Base-by-base conservation (phyloP, 306 rosid species). In the Inga laurina region DNA sequence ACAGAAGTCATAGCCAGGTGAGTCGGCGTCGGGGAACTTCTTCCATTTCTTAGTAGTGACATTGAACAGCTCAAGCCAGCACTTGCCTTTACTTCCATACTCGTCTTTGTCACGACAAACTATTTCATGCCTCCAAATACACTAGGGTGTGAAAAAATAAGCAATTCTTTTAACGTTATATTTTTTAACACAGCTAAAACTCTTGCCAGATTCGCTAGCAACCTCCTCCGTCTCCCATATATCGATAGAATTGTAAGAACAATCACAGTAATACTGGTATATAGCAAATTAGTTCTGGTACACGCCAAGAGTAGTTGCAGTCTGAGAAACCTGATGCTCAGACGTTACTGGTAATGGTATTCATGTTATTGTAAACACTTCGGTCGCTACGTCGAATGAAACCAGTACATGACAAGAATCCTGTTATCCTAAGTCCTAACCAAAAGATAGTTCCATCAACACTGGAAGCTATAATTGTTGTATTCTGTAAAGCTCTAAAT, bases 131-230 rank as follows among this genome's bases (percentile, higher is more conserved):
- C 37, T 62, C 68, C 68, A 62, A 4, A 24, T 62, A 62, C 37
- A 22, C 7, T 10, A 4, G 14, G 18, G 16, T 0, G 2, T 0
- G 4, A 62, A 62, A 1, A 27, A 24, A 0, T 0, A 62, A 12
- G 7, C 0, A 24, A 27, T 11, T 1, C 0, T 0, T 1, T 0
- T 0, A 11, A 10, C 0, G 18, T 27, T 27, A 62, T 11, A 10
- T 12, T 1, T 2, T 27, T 62, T 8, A 3, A 2, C 4, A 10
- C 37, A 62, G 5, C 18, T 24, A 3, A 24, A 62, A 24, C 68
- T 62, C 68, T 62, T 27, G 2, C 37, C 37, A 62, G 37, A 22
- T 59, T 22, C 34, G 10, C 15, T 1, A 9, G 66, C 15, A 24
- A 22, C 66, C 12, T 59, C 66, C 34, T 59, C 66, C 32, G 22